phyloP scores from a whole-genome alignment of 2,329 filamentous ascomycete species.

The Diaporthe citri region DNA sequence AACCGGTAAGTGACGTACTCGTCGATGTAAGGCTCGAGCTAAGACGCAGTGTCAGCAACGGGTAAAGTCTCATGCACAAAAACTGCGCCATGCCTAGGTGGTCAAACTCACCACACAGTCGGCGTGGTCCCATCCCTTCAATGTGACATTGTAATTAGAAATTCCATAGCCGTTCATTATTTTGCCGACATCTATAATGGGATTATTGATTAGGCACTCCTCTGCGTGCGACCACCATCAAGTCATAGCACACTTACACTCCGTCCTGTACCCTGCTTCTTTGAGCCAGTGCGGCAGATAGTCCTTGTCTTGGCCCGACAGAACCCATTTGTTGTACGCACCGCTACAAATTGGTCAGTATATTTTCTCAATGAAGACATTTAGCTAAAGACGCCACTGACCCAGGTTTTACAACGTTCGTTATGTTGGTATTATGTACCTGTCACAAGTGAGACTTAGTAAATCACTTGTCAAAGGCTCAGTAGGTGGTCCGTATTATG shows the following conservation, averaged over 20 bases:
- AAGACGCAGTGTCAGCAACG: not conserved
- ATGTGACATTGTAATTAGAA: slow-evolving; percentile 53
- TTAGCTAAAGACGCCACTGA: slow-evolving; percentile 33
- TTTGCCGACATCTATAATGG: slow-evolving; percentile 51
- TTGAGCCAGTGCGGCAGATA: slow-evolving; percentile 60
- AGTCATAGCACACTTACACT: slow-evolving; percentile 48
- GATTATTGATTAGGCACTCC: too few species aligned
- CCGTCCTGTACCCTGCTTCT: slow-evolving; percentile 57
- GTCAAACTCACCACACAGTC: slow-evolving; percentile 42
- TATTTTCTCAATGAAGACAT: not conserved
- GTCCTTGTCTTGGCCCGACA: slow-evolving; percentile 56
- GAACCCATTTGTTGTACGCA: slow-evolving; percentile 59
- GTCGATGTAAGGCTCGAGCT: slow-evolving; percentile 48
- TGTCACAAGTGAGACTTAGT: too few species aligned
- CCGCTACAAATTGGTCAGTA: slow-evolving; percentile 37
- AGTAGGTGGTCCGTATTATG: too few species aligned
- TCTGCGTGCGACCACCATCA: not conserved
- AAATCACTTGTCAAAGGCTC: too few species aligned
- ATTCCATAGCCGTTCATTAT: slow-evolving; percentile 58
- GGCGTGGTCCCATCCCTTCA: slow-evolving; percentile 47
- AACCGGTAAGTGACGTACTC: not conserved
- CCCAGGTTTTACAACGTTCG: slow-evolving; percentile 50
- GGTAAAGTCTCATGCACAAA: not conserved
- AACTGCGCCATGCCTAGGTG: not conserved
- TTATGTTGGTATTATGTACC: slow-evolving; percentile 49